These are phyloP conservation scores for Phalaenopsis equestris DNA, from an alignment of 106 monocot species.

Conservation along the genomic window DNA sequence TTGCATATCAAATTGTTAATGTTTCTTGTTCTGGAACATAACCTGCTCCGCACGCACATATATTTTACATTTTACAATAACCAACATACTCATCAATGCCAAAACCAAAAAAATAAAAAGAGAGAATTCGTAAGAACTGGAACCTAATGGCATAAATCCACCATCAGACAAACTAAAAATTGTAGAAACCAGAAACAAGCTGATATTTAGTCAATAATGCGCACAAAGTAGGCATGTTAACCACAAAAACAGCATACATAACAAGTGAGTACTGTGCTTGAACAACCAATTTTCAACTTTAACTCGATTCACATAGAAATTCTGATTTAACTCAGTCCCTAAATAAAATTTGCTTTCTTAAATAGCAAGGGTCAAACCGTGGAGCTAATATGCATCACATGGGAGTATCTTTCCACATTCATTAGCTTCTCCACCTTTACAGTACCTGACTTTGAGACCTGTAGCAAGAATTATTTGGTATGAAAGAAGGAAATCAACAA, in stretches of 20 bases:
- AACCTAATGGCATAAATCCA: too few relatives aligned
- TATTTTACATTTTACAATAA: background rate
- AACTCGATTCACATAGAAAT: background rate
- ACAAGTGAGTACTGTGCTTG: background rate
- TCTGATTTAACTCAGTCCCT: background rate
- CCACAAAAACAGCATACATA: too few relatives aligned
- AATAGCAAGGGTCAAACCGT: constrained; percentile 10
- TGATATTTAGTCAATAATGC: too few relatives aligned
- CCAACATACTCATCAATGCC: background rate
- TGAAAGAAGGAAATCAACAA: constrained; percentile 4
- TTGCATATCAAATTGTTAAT: background rate
- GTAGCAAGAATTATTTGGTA: background rate
- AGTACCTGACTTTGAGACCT: constrained; percentile 16
- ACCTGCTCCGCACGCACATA: background rate
- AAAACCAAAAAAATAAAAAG: too few relatives aligned
- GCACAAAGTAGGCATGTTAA: too few relatives aligned
- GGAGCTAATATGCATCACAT: constrained; percentile 30
- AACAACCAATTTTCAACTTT: background rate
- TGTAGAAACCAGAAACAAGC: too few relatives aligned
- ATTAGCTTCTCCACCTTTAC: constrained; percentile 22
- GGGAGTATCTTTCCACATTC: constrained; percentile 28
- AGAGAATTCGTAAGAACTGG: too few relatives aligned
- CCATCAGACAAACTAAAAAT: too few relatives aligned
- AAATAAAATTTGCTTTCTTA: background rate
- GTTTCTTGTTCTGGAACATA: background rate